A percentile compares a stretch with the other conserved stretches of the same genome.
phyloP scores from a whole-genome alignment of 495 filamentous ascomycete species.

The Tuber microsphaerosporum region DNA sequence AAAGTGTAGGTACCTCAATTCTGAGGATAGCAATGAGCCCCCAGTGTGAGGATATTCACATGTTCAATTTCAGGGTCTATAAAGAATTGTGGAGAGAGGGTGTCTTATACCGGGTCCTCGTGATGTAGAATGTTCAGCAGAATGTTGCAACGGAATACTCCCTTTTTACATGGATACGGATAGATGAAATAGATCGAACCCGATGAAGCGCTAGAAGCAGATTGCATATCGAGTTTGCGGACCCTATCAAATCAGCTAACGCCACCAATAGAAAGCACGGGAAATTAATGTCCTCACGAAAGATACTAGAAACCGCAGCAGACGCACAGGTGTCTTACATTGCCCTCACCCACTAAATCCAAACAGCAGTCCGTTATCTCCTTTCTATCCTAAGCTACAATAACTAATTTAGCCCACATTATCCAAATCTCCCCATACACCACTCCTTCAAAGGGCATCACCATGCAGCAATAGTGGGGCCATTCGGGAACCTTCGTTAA shows the following conservation, averaged over 20 bases:
- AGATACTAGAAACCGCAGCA: background rate
- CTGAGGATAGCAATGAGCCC: no score
- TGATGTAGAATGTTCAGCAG: no score
- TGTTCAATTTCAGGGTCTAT: background rate
- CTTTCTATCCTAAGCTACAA: background rate
- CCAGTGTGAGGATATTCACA: background rate
- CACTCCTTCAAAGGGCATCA: conserved; percentile 55
- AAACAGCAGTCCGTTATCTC: no score
- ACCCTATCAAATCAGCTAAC: background rate
- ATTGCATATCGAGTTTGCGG: background rate
- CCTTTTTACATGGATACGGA: no score
- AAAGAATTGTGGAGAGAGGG: no score
- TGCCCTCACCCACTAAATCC: no score
- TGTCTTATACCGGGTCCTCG: no score
- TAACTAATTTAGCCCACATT: conserved; percentile 48
- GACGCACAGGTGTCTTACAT: background rate
- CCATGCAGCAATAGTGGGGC: conserved; percentile 57
- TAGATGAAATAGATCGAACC: no score
- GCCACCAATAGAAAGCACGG: background rate
- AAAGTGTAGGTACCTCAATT: background rate
- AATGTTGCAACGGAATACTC: no score
- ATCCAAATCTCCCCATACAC: conserved; percentile 60
- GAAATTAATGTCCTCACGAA: background rate
- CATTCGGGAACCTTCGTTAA: conserved; percentile 50
- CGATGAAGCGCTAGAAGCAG: no score